Evolutionary conservation across 495 filamentous ascomycete genomes (phyloP), one percentile per base, ranked within the genome.

Genomic region (Penicillium pancosmium): DNA sequence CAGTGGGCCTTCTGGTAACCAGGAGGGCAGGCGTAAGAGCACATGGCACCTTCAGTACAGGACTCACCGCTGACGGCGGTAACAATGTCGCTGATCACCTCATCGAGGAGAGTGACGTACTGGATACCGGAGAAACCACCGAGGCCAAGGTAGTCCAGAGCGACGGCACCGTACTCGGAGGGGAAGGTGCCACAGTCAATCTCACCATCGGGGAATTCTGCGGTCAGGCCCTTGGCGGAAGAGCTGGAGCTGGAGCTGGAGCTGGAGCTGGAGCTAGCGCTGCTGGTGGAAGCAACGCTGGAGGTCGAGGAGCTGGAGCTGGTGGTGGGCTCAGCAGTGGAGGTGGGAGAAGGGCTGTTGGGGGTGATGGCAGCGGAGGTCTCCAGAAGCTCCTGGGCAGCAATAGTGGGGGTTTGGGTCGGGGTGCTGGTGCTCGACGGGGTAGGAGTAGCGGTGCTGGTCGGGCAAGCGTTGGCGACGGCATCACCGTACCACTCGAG

Each of bases 1-100:
- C 92, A 98, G 74, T 98, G 93, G 40, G 87, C 83, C 83, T 97
- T 97, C 66, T 93, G 87, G 78, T 92, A 97, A 53, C 93, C 93
- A 47, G 87, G 68, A 7, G 94, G 93, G 78, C 94, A 98, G 52
- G 89, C 91, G 67, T 98, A 98, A 5, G 93, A 96, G 82, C 94
- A 97, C 78, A 91, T 90, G 46, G 80, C 76, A 40, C 85, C 87
- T 9, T 78, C 69, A 23, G 61, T 70, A 73, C 91, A 92, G 50
- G 69, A 71, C 33, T 79, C 69, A 11, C 80, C 81, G 16, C 70
- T 73, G 50, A 87, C 84, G n/a, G 75, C 76, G 54, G 88, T 87
- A 43, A 79, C 81, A 56, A 91, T 91, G 54, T 84, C 69, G 64
- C 84, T 86, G 54, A 83, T 73, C 21, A 78, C 50, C 15, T 72